Evolutionary conservation across 1,284 basidiomycete species (phyloP).

Genomic region (Malassezia brasiliensis): DNA sequence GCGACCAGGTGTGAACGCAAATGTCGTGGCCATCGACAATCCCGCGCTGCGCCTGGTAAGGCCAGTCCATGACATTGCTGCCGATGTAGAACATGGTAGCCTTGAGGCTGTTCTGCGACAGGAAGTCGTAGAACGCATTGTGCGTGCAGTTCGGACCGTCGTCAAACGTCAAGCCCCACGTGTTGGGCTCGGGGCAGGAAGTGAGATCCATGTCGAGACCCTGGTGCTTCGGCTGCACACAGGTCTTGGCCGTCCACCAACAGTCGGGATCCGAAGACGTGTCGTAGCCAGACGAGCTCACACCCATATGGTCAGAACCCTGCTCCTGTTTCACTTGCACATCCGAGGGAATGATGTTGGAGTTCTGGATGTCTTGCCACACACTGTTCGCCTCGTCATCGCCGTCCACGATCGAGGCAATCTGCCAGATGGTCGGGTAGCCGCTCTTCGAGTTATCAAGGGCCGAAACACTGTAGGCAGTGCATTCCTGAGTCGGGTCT

Average conservation of each 20-base stretch:
- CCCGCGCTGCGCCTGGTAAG: constrained; percentile 21
- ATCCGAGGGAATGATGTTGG: constrained; percentile 44
- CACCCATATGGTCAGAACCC: neutral
- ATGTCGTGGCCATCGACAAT: constrained; percentile 22
- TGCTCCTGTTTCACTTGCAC: constrained; percentile 18
- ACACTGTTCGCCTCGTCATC: constrained; percentile 48
- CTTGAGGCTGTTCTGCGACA: constrained; percentile 14
- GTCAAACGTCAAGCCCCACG: constrained; percentile 35
- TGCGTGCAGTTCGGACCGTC: constrained; percentile 37
- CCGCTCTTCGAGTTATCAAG: neutral
- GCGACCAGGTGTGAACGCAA: constrained; percentile 26
- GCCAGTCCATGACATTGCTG: constrained; percentile 16
- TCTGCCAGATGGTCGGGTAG: too few relatives aligned
- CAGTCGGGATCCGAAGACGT: constrained; percentile 31
- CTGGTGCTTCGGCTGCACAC: constrained; percentile 38
- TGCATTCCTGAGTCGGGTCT: constrained; percentile 25
- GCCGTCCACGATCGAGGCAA: constrained; percentile 44
- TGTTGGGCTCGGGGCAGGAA: constrained; percentile 49
- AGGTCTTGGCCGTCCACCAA: constrained; percentile 33
- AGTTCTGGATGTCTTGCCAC: constrained; percentile 34
- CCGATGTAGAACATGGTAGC: constrained; percentile 29
- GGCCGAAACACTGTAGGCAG: neutral
- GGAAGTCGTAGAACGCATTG: constrained; percentile 21
- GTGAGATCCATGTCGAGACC: constrained; percentile 46
- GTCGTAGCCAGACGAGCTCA: constrained; percentile 9